Conservation (phyloP, 805 yeast genomes). For the Kockiozyma suomiensis region DNA sequence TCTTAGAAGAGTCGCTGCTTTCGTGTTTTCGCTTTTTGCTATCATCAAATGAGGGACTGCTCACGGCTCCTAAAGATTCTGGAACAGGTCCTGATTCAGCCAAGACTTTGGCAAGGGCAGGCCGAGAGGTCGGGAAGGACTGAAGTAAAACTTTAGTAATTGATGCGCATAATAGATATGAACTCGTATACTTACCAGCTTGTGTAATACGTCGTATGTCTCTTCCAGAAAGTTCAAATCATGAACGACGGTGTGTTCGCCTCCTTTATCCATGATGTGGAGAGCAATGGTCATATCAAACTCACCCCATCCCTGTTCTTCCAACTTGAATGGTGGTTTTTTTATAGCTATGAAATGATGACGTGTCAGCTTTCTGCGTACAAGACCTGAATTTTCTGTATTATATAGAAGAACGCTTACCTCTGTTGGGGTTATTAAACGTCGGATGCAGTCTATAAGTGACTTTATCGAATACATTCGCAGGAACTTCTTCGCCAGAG, state of each 20-base stretch:
- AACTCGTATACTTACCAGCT: conserved; percentile 44
- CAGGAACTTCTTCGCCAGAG: conserved; percentile 81
- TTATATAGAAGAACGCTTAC: too few species aligned
- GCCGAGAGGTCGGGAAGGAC: conserved; percentile 74
- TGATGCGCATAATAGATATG: not conserved
- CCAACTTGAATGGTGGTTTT: conserved; percentile 81
- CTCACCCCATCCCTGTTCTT: conserved; percentile 98
- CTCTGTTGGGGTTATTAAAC: conserved; percentile 81
- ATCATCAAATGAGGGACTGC: conserved; percentile 28
- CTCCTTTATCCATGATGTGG: conserved; percentile 78
- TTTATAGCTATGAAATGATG: conserved; percentile 53
- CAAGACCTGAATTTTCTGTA: too few species aligned
- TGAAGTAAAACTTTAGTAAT: not conserved
- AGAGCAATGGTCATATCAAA: conserved; percentile 83
- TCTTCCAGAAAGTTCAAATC: conserved; percentile 85
- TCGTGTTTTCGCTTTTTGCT: conserved; percentile 45
- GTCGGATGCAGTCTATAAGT: conserved; percentile 95
- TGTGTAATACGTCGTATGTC: conserved; percentile 76
- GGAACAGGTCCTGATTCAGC: conserved; percentile 85
- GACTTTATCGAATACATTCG: conserved; percentile 85
- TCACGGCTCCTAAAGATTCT: conserved; percentile 43
- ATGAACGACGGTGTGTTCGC: conserved; percentile 83
- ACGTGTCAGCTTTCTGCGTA: not conserved
- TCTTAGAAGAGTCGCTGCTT: conserved; percentile 39
- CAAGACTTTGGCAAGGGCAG: conserved; percentile 68